phyloP scores from a whole-genome alignment of 208 protist genomes.

The Trichomonas gallinae region DNA sequence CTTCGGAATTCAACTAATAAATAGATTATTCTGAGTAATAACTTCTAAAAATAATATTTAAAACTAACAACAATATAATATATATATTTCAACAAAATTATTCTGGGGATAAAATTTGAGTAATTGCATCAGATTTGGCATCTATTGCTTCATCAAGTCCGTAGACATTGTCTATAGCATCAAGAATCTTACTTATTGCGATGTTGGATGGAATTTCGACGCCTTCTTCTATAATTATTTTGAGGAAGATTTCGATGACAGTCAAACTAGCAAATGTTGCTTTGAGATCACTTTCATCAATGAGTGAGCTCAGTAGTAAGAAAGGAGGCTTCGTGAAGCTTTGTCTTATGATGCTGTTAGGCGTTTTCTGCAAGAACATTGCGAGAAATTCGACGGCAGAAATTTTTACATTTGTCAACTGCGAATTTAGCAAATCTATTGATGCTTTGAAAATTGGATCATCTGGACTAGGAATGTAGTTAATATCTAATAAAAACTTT shows the following conservation, averaged over 20 bases:
- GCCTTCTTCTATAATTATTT: neutral
- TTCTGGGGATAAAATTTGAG: neutral
- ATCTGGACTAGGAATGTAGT: neutral
- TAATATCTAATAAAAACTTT: neutral
- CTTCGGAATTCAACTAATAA: too few species aligned
- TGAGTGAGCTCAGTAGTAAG: neutral
- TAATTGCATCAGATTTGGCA: neutral
- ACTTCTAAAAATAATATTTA: too few species aligned
- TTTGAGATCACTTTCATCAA: neutral
- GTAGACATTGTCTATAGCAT: neutral
- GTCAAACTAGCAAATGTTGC: neutral
- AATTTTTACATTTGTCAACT: neutral
- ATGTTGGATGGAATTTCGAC: neutral
- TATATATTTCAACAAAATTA: neutral
- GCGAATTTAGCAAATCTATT: neutral
- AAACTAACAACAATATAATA: too few species aligned
- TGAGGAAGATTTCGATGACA: neutral
- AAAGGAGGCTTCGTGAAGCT: neutral
- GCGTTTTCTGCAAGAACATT: neutral
- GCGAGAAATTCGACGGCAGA: neutral
- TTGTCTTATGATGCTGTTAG: neutral
- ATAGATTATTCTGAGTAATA: too few species aligned
- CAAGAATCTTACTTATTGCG: neutral
- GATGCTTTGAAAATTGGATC: neutral
- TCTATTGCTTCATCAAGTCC: neutral